Conservation (phyloP, 139 green algal species). For the Nannochloris sp. region DNA sequence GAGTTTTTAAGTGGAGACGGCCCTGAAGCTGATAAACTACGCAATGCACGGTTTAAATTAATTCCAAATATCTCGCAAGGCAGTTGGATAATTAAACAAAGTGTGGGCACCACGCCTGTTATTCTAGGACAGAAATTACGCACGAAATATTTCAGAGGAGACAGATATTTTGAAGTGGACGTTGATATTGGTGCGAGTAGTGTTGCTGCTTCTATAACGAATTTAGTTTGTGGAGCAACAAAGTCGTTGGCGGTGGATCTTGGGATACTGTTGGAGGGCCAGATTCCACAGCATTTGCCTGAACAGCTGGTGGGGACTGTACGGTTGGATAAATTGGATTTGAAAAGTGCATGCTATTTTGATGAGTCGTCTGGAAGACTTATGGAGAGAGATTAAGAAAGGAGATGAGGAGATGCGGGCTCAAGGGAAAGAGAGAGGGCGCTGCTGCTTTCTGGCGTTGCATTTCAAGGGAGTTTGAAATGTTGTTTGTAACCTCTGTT, state of each 20-base stretch:
- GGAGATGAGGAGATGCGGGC: no score
- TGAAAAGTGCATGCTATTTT: constrained; percentile 22
- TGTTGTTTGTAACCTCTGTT: no score
- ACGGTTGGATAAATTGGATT: constrained; percentile 4
- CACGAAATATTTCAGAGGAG: constrained; percentile 33
- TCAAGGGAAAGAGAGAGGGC: no score
- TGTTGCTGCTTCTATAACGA: constrained; percentile 27
- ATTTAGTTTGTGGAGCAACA: constrained; percentile 28
- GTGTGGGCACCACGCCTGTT: constrained; percentile 55
- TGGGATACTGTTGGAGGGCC: constrained; percentile 28
- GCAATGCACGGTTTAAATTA: constrained; percentile 54
- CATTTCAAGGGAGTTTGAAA: no score
- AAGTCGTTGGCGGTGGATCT: constrained; percentile 30
- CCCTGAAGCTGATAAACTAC: constrained; percentile 24
- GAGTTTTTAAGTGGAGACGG: constrained; percentile 27
- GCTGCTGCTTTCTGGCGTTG: no score
- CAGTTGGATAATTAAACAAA: constrained; percentile 61
- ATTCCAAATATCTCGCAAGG: constrained; percentile 54
- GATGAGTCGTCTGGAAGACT: constrained; percentile 19
- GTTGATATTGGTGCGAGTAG: constrained; percentile 30
- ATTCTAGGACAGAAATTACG: constrained; percentile 59
- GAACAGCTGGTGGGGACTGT: constrained; percentile 32
- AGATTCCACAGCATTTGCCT: constrained; percentile 20
- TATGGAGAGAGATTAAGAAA: neutral
- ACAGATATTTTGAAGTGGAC: constrained; percentile 34